Evolutionary conservation across 2,329 filamentous ascomycete genomes (phyloP).

Genomic region (Clonostachys sp.): DNA sequence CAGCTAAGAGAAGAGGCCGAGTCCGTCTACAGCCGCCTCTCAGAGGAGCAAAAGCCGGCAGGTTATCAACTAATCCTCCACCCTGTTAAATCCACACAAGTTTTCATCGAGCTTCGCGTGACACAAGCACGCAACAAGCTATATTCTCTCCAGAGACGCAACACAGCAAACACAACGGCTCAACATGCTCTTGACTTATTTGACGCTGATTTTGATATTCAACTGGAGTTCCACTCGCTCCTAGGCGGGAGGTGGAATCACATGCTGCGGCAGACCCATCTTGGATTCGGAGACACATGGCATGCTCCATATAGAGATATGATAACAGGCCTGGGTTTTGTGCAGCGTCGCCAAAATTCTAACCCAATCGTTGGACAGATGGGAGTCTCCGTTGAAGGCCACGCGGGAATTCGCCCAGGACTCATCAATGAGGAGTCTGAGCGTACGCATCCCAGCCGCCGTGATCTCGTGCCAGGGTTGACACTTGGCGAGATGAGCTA

Average conservation of each 20-base stretch:
- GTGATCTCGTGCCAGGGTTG: conserved; percentile 52
- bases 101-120: conserved; percentile 43
- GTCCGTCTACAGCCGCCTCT: conserved; percentile 35
- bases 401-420: conserved; percentile 49
- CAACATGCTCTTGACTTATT: conserved; percentile 42
- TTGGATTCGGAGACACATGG: conserved; percentile 47
- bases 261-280: conserved; percentile 44
- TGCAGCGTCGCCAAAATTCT: conserved; percentile 42
- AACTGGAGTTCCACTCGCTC: conserved; percentile 43
- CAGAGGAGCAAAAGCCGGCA: conserved; percentile 37
- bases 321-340: conserved; percentile 45
- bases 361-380: conserved; percentile 55
- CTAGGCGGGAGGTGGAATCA: conserved; percentile 51
- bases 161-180: conserved; percentile 45
- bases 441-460: conserved; percentile 32
- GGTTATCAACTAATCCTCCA: conserved; percentile 60
- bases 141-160: conserved; percentile 51
- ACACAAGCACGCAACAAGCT: conserved; percentile 43
- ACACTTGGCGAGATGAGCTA: conserved; percentile 52
- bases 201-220: conserved; percentile 42
- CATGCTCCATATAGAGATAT: conserved; percentile 53
- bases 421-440: conserved; percentile 48
- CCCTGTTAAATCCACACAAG: conserved; percentile 52
- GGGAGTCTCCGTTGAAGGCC: conserved; percentile 60
- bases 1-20: conserved; percentile 37